Percentiles rank a stretch among this genome's conserved stretches.
Conservation (phyloP, 257 asterid species). For the Primulina tabacum region DNA sequence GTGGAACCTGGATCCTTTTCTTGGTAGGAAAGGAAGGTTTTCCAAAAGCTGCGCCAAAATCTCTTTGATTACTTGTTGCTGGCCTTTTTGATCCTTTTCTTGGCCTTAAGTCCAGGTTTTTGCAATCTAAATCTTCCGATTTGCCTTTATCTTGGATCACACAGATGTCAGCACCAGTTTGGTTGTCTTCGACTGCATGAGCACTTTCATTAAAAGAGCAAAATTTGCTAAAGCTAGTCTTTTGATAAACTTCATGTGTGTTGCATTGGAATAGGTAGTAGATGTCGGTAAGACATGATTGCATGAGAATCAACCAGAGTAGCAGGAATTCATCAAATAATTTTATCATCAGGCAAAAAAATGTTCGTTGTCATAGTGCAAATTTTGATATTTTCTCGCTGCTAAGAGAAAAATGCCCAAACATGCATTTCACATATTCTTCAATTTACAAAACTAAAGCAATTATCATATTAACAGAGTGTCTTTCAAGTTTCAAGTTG, state of each 20-base stretch:
- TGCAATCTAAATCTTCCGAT: conserved; percentile 26
- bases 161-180: conserved; percentile 22
- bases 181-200: conserved; percentile 33
- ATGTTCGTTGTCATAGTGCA: no score
- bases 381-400: not conserved
- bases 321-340: not conserved
- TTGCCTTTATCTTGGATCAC: conserved; percentile 30
- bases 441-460: not conserved
- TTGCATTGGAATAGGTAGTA: no score
- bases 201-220: no score
- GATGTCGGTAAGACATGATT: not conserved
- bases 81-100: conserved; percentile 39
- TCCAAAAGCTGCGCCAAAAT: conserved; percentile 26
- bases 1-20: conserved; percentile 80
- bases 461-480: not conserved
- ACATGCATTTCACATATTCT: not conserved
- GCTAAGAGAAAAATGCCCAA: not conserved
- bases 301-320: not conserved
- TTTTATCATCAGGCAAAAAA: not conserved
- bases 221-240: no score
- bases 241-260: no score
- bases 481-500: no score
- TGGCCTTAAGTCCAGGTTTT: conserved; percentile 30
- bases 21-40: conserved; percentile 80
- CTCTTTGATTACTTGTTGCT: conserved; percentile 25